Base-by-base conservation (phyloP, 306 rosid genomes). In the Cicer judaicum region DNA sequence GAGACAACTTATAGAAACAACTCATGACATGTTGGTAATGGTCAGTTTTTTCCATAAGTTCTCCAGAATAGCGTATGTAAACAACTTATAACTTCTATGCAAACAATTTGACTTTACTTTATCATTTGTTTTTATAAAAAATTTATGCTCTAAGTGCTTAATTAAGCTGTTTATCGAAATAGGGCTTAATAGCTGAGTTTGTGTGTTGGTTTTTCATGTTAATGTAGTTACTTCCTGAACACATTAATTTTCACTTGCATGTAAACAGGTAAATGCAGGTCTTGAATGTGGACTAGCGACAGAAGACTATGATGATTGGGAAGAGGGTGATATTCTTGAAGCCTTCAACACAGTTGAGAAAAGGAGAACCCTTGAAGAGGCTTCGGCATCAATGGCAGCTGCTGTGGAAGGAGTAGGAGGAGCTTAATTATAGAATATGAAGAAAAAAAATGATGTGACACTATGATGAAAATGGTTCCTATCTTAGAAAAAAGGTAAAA, bases 311-410 rank as follows among this genome's bases (percentile, higher is more conserved):
- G 82, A 88, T 54, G 89, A 92, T 61, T 94, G 92, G 93, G 93
- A 88, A 85, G 96, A 79, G 46, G 97, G 99, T 46, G 97, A 94
- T 82, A 75, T 68, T 12, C 65, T 94, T 1, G 90, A 88, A 83
- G 95, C 91, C 43, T 94, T 88, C 74, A 81, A 90, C 89, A 66
- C 84, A 4, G 70, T 90, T 85, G 78, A 87, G 86, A 94, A 92
- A 89, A 89, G 77, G 74, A 87, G 99, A 65, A 90, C 99, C 46
- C 97, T 94, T 42, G 99, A 94, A 74, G 99, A 94, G 82, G 99
- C 99, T 39, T 94, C 97, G 0, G 92, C 91, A 76, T 90, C 95
- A 44, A 92, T 94, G 89, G 87, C 89, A 59, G 96, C 97, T 29
- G 99, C 99, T 1, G 78, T 92, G 80, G 94, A 93, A 74, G 90